Evolutionary conservation across 129 eudicot genomes (phyloP), one percentile per base, ranked within the genome.

Genomic region (Tanacetum coccineum): DNA sequence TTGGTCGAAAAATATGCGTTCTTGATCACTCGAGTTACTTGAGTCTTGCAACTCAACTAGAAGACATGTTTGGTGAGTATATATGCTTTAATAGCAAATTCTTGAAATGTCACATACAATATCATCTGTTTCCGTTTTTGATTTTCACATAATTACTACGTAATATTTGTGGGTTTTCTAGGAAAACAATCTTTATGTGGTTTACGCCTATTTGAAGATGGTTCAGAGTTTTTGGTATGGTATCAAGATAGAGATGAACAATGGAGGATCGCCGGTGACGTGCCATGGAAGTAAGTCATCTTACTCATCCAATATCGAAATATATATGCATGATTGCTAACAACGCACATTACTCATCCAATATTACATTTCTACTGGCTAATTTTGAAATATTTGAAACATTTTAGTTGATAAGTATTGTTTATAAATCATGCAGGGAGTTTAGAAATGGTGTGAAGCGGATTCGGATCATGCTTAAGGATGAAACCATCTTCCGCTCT

Each of bases 51-150:
- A 66, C 72, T 62, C 88, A 78, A 62, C 87, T 92, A 1, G 96
- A 92, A 67, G 95, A 83, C 75, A 92, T 92, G 98, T 92, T 92
- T 64, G 96, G 98, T 92, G 73, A 30, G 84, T 75, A 81, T 80
- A 36, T 36, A 36, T 36, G 42, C 10, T 78, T 81, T 76, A n/a
- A 80, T 73, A 42, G 57, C 18, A 13, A 39, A 8, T 47, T 57
- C 71, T 49, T 46, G 32, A 60, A 54, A 26, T 6, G 15, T 59
- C 39, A 40, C 40, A 45, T 19, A 26, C 15, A 26, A 48, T 6
- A 4, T n/a, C 70, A 9, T 26, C 50, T 63, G 2, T 55, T 39
- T 40, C 10, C 11, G 50, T 39, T 53, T 15, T 26, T 46, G 45
- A 11, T 19, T 15, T 30, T 14, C 21, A 18, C 25, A 20, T 66